Evolutionary conservation across 1,284 basidiomycete species (phyloP).

Genomic region (Ganoderma resinaceum): DNA sequence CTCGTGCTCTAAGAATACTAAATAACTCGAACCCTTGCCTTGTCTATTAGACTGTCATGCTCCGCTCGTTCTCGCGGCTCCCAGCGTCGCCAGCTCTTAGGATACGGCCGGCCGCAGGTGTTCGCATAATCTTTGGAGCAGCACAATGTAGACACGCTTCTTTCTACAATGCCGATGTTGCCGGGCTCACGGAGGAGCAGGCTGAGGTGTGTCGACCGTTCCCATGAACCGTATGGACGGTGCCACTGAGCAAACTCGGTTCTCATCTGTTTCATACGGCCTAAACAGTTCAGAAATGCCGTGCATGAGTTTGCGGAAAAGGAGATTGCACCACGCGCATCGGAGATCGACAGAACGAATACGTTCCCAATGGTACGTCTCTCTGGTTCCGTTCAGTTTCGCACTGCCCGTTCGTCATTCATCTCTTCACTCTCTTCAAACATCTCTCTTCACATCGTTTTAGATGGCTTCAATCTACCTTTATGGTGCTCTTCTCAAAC

Average conservation of each 20-base stretch:
- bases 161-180: constrained; percentile 78
- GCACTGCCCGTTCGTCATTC: background rate
- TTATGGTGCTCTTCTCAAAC: background rate
- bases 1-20: background rate
- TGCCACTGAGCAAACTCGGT: background rate
- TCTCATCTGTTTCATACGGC: background rate
- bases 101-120: constrained; percentile 1
- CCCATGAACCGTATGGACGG: background rate
- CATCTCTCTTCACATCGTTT: background rate
- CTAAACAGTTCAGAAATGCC: constrained; percentile 76
- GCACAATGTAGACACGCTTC: constrained; percentile 51
- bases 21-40: background rate
- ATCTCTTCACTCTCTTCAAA: background rate
- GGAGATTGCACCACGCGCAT: constrained; percentile 84
- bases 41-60: background rate
- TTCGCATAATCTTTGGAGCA: background rate
- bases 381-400: background rate
- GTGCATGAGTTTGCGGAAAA: constrained; percentile 80
- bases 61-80: constrained; percentile 12
- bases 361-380: constrained; percentile 69
- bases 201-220: constrained; percentile 65
- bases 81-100: background rate
- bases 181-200: constrained; percentile 87
- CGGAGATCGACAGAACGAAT: constrained; percentile 85
- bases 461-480: background rate